Evolutionary conservation across 2,329 filamentous ascomycete genomes (phyloP).

Genomic region (Dothiorella sarmentorum): DNA sequence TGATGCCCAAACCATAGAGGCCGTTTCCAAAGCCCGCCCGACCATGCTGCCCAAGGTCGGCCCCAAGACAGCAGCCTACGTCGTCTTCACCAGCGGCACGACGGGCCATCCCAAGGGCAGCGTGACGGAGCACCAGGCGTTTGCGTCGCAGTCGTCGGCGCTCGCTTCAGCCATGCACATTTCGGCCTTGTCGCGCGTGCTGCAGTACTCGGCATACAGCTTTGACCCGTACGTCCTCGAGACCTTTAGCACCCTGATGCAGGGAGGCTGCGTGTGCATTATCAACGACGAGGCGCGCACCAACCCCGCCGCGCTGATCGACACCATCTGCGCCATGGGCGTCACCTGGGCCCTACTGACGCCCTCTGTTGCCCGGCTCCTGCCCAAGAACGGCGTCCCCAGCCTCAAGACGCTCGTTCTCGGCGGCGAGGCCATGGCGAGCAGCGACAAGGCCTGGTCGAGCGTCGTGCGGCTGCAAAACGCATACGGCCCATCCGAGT

Average conservation of each 20-base stretch:
- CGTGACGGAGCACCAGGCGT: slow-evolving; percentile 30
- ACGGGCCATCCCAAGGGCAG: slow-evolving; percentile 34
- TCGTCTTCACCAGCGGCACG: slow-evolving; percentile 37
- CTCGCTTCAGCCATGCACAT: slow-evolving; percentile 17
- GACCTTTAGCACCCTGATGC: slow-evolving; percentile 32
- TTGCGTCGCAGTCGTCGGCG: slow-evolving; percentile 26
- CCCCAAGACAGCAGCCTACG: neutral
- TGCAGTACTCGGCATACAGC: slow-evolving; percentile 23
- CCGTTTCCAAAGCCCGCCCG: neutral
- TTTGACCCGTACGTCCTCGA: slow-evolving; percentile 35
- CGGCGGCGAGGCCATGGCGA: slow-evolving; percentile 30
- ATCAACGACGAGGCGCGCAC: slow-evolving; percentile 46
- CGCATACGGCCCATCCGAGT: neutral
- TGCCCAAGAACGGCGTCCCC: slow-evolving; percentile 37
- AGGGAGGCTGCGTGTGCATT: slow-evolving; percentile 40
- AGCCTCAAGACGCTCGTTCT: slow-evolving; percentile 34
- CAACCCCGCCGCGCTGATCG: slow-evolving; percentile 35
- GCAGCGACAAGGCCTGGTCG: slow-evolving; percentile 21
- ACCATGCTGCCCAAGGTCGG: neutral
- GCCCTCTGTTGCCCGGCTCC: slow-evolving; percentile 36
- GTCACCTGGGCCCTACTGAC: slow-evolving; percentile 35
- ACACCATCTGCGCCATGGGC: slow-evolving; percentile 31
- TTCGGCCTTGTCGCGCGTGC: slow-evolving; percentile 15
- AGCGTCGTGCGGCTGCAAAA: neutral
- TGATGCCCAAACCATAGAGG: neutral